phyloP scores from a whole-genome alignment of 805 yeast genomes.

The Metschnikowia bowlesiae region DNA sequence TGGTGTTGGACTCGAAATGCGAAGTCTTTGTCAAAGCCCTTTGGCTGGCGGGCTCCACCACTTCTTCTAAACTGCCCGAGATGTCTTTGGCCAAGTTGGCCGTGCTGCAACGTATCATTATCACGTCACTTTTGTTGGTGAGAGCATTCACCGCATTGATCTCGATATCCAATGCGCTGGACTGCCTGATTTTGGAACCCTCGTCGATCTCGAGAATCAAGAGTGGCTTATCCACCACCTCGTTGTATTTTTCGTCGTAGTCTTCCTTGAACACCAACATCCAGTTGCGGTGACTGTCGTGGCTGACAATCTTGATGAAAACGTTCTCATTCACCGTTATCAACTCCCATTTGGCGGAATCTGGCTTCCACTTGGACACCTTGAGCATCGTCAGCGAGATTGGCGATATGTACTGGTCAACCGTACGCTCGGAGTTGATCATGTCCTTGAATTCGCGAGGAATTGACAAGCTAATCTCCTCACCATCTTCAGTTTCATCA shows the following conservation, averaged over 20 bases:
- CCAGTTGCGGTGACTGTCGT: slow-evolving; percentile 33
- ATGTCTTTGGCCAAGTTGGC: slow-evolving; percentile 24
- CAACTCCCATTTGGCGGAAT: slow-evolving; percentile 44
- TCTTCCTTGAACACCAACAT: slow-evolving; percentile 39
- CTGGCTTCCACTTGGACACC: slow-evolving; percentile 40
- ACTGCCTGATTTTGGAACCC: slow-evolving; percentile 25
- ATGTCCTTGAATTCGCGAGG: slow-evolving; percentile 34
- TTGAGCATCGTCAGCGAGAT: slow-evolving; percentile 33
- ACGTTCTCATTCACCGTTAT: slow-evolving; percentile 33
- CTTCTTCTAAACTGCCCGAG: slow-evolving; percentile 23
- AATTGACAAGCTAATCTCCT: slow-evolving; percentile 24
- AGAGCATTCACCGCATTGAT: slow-evolving; percentile 30
- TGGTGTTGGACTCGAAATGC: slow-evolving; percentile 20
- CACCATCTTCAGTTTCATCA: slow-evolving; percentile 1
- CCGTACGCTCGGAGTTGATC: slow-evolving; percentile 34
- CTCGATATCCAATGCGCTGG: slow-evolving; percentile 39
- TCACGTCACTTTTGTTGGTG: slow-evolving; percentile 22
- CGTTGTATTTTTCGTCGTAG: slow-evolving; percentile 25
- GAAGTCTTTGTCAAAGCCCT: slow-evolving; percentile 8
- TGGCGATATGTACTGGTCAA: slow-evolving; percentile 36
- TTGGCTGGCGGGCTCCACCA: slow-evolving; percentile 20
- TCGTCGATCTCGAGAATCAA: slow-evolving; percentile 29
- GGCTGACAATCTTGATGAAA: slow-evolving; percentile 37
- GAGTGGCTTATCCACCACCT: slow-evolving; percentile 33
- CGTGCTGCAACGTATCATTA: slow-evolving; percentile 33